These are phyloP conservation scores for Xylaria curta DNA, from an alignment of 495 filamentous ascomycete genomes.

Conservation along the genomic window DNA sequence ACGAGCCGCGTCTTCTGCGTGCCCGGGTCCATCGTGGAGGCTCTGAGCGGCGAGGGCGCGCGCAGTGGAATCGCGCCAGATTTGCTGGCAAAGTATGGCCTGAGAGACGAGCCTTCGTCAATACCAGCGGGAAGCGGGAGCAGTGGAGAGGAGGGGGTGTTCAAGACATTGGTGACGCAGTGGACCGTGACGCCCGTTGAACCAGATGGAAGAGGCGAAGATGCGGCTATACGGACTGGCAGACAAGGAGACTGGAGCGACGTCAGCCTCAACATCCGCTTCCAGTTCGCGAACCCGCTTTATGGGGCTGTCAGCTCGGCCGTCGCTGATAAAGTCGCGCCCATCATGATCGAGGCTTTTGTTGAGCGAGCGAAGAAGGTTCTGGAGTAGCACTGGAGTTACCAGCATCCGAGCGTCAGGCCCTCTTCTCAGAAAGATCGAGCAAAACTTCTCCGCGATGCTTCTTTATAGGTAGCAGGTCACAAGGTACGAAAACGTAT, in stretches of 20 bases:
- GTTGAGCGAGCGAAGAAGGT: conserved; percentile 70
- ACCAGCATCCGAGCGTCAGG: not conserved
- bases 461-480: not conserved
- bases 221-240: conserved; percentile 36
- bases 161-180: conserved; percentile 75
- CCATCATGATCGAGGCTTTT: conserved; percentile 91
- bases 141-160: conserved; percentile 58
- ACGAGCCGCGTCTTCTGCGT: conserved; percentile 77
- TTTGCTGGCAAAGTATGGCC: conserved; percentile 24
- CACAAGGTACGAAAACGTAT: not conserved
- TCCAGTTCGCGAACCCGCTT: conserved; percentile 82
- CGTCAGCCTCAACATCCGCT: conserved; percentile 76
- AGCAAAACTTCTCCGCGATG: not conserved
- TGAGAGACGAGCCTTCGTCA: conserved; percentile 29
- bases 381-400: conserved; percentile 23
- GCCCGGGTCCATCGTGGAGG: conserved; percentile 72
- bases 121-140: not conserved
- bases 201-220: conserved; percentile 40
- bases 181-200: conserved; percentile 68
- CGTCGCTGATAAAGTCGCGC: conserved; percentile 82
- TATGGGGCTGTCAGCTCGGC: conserved; percentile 80
- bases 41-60: conserved; percentile 67
- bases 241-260: conserved; percentile 63
- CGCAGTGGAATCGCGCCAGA: conserved; percentile 26
- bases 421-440: not conserved